phyloP scores from a whole-genome alignment of 2,329 filamentous ascomycete genomes.

The Hortaea werneckii region DNA sequence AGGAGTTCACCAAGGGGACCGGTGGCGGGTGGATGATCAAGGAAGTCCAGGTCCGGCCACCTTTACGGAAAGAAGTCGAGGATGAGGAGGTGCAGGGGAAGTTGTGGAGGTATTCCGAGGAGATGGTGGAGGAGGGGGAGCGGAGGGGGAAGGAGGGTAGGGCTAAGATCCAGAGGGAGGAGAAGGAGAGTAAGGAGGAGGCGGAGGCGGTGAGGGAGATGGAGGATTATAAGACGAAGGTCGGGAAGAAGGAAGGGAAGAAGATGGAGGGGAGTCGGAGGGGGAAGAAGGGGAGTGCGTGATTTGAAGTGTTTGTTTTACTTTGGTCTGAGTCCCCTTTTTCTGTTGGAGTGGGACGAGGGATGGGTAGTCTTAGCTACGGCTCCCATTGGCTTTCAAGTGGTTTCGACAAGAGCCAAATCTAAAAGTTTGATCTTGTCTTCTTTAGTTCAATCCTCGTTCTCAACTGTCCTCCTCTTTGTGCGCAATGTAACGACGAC shows the following conservation, averaged over 20 bases:
- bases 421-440: too few relatives aligned
- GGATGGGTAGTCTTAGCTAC: too few relatives aligned
- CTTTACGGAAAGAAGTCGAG: constrained; percentile 54
- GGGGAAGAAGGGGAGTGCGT: constrained; percentile 13
- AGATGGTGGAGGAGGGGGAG: constrained; percentile 70
- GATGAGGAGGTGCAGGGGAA: constrained; percentile 73
- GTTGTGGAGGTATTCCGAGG: constrained; percentile 83
- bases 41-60: constrained; percentile 71
- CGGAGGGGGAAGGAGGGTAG: constrained; percentile 61
- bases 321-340: too few relatives aligned
- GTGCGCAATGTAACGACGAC: too few relatives aligned
- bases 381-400: too few relatives aligned
- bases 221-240: constrained; percentile 24
- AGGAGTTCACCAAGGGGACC: constrained; percentile 41
- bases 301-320: too few relatives aligned
- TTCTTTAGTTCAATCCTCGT: too few relatives aligned
- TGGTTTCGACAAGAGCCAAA: too few relatives aligned
- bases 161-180: constrained; percentile 47
- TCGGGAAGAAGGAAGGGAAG: constrained; percentile 24
- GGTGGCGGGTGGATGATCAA: constrained; percentile 67
- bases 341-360: too few relatives aligned
- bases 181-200: constrained; percentile 27
- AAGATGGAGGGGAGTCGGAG: constrained; percentile 20
- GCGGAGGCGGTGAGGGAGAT: constrained; percentile 23
- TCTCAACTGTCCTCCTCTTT: too few relatives aligned